Conservation (phyloP, 495 filamentous ascomycete species). For the Penicillium robsamsonii region DNA sequence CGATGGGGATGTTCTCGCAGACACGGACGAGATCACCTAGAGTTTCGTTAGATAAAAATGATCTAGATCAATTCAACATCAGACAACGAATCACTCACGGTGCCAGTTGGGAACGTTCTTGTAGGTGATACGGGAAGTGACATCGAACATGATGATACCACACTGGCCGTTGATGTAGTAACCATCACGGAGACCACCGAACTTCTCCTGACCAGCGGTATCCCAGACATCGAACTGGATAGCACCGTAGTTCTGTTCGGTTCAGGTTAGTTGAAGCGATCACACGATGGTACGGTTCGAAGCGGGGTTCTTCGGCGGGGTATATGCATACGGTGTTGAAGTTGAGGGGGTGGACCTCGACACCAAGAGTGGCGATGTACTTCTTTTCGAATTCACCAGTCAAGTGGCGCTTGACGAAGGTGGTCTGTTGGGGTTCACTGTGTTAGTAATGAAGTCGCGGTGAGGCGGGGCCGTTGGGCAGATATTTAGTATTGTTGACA, state of each 20-base stretch:
- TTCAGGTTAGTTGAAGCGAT: slow-evolving; percentile 40
- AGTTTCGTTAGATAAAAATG: slow-evolving; percentile 12
- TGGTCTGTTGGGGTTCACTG: slow-evolving; percentile 65
- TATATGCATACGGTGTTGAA: slow-evolving; percentile 91
- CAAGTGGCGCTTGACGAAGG: slow-evolving; percentile 99
- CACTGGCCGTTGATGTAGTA: slow-evolving; percentile 99
- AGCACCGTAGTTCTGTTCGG: slow-evolving; percentile 77
- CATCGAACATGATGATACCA: slow-evolving; percentile 99
- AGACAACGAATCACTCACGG: slow-evolving; percentile 64
- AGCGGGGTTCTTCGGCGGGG: slow-evolving; percentile 40
- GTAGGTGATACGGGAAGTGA: slow-evolving; percentile 99
- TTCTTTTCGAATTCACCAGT: slow-evolving; percentile 99
- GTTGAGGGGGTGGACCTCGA: slow-evolving; percentile 94
- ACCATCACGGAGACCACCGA: slow-evolving; percentile 98
- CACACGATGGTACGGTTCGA: slow-evolving; percentile 17
- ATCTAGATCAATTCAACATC: not conserved
- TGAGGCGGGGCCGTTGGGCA: slow-evolving; percentile 26
- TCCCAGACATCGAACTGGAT: slow-evolving; percentile 99
- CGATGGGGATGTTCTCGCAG: slow-evolving; percentile 99
- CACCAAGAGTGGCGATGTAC: slow-evolving; percentile 99
- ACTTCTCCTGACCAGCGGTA: slow-evolving; percentile 99
- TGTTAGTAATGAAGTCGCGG: slow-evolving; percentile 30
- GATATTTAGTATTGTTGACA: slow-evolving; percentile 35
- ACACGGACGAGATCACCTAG: slow-evolving; percentile 97
- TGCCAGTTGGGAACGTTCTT: slow-evolving; percentile 99